Conservation (phyloP, 495 filamentous ascomycete species). For the Lindgomyces ingoldianus region DNA sequence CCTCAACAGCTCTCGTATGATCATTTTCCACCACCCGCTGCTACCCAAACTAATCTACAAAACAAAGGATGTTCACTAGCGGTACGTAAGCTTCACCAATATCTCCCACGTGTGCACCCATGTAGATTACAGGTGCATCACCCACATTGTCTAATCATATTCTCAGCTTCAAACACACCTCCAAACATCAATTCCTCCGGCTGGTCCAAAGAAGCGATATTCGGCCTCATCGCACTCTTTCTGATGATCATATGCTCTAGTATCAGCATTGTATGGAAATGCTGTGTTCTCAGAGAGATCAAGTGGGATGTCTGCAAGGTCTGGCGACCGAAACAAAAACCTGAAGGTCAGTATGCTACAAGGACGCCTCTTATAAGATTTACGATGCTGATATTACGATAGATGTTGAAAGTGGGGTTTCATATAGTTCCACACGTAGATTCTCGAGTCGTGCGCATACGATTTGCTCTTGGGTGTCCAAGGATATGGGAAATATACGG, state of each 20-base stretch:
- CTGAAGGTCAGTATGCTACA: neutral
- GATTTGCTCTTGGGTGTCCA: neutral
- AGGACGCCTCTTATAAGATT: too few species aligned
- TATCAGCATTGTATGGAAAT: neutral
- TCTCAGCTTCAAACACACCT: neutral
- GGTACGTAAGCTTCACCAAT: too few species aligned
- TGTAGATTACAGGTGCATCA: neutral
- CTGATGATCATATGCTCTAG: neutral
- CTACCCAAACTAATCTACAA: too few species aligned
- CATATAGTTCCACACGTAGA: neutral
- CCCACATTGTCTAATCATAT: neutral
- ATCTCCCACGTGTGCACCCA: too few species aligned
- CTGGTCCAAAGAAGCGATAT: neutral
- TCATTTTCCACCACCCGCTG: too few species aligned
- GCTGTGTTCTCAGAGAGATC: neutral
- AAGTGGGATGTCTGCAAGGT: neutral
- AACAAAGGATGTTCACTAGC: too few species aligned
- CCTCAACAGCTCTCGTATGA: too few species aligned
- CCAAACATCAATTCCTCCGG: neutral
- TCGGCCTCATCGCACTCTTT: neutral
- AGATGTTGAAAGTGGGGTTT: neutral
- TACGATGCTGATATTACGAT: neutral
- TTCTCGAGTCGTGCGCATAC: neutral
- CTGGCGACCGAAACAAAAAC: neutral
- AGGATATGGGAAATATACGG: neutral